Evolutionary conservation across 2,329 filamentous ascomycete species (phyloP), one percentile per base, ranked within the genome.

Genomic region (Incumbomyces lentus): DNA sequence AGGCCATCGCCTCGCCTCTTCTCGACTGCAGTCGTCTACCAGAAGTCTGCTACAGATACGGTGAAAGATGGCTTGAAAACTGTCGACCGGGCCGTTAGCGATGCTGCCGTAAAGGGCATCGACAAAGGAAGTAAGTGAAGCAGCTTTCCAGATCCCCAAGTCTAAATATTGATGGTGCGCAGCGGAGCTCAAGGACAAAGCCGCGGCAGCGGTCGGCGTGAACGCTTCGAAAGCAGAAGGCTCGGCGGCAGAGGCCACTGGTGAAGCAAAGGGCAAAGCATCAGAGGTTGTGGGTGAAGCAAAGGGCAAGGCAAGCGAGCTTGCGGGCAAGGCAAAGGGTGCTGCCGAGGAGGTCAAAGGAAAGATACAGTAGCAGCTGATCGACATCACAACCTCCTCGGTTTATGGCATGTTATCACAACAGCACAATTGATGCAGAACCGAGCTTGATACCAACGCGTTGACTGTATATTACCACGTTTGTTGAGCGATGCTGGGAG

Each of bases 61-160:
- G 72, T 72, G 54, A 80, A 79, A 62, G 75, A 80, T 35, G 71
- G 74, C 0, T 60, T 75, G 39, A 77, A 81, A 65, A 69, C 67
- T 46, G 74, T 75, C 16, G 76, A 82, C 61, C 66, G 71, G 50
- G 68, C 67, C 17, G 68, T 79, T 31, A 72, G 75, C 1, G 68
- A 76, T 59, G 71, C 64, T 19, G 71, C 73, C 10, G 73, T 81
- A 17, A 75, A 76, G 64, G 78, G 78, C 38, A 79, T 81, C 51
- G 74, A 82, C 64, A 77, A 70, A 55, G 74, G 75, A 49, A 71
- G 78, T 81, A 73, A 49, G 77, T 70, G 4, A 8, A 26, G 22
- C 4, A 26, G 22, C 22, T 26, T 26, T 26, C 22, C 22, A 8
- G 8, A 26, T 26, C 22, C 8, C 22, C 4, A 26, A 8, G 4